Evolutionary conservation across 2,329 filamentous ascomycete genomes (phyloP).

Genomic region (Cercospora canescens): DNA sequence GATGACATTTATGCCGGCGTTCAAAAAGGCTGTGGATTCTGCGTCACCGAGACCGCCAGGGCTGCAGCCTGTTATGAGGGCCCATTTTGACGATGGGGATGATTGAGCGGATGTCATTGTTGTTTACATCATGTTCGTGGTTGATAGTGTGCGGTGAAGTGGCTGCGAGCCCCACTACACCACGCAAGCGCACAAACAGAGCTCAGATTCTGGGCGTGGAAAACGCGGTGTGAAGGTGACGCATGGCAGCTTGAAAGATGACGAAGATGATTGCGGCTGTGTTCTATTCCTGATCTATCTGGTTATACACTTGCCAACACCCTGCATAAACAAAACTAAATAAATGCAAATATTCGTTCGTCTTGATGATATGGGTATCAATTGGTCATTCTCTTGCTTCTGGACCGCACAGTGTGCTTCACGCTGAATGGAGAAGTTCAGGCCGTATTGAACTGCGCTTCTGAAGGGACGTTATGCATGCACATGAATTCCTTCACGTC

Average conservation of each 20-base stretch:
- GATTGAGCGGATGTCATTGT: background rate
- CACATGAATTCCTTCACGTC: too few relatives aligned
- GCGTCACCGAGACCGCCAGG: slow-evolving; percentile 48
- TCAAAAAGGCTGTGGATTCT: slow-evolving; percentile 46
- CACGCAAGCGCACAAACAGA: background rate
- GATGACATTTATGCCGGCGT: slow-evolving; percentile 48
- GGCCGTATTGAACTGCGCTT: too few relatives aligned
- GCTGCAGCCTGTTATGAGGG: slow-evolving; percentile 53
- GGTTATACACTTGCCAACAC: too few relatives aligned
- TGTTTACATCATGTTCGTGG: background rate
- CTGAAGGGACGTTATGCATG: too few relatives aligned
- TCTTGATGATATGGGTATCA: too few relatives aligned
- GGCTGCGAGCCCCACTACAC: background rate
- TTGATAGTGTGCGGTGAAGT: background rate
- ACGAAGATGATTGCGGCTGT: background rate
- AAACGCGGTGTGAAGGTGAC: background rate
- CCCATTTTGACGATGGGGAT: slow-evolving; percentile 34
- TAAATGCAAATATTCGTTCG: too few relatives aligned
- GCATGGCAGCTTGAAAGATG: background rate
- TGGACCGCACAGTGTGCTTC: too few relatives aligned
- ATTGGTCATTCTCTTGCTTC: too few relatives aligned
- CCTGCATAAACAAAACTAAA: too few relatives aligned
- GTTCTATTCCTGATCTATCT: too few relatives aligned
- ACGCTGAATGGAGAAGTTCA: too few relatives aligned
- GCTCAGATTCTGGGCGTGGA: background rate